Percentiles rank a stretch among this genome's conserved stretches.
Conservation (phyloP, 2,329 filamentous ascomycete genomes). For the Ploettnerulaceae sp. region DNA sequence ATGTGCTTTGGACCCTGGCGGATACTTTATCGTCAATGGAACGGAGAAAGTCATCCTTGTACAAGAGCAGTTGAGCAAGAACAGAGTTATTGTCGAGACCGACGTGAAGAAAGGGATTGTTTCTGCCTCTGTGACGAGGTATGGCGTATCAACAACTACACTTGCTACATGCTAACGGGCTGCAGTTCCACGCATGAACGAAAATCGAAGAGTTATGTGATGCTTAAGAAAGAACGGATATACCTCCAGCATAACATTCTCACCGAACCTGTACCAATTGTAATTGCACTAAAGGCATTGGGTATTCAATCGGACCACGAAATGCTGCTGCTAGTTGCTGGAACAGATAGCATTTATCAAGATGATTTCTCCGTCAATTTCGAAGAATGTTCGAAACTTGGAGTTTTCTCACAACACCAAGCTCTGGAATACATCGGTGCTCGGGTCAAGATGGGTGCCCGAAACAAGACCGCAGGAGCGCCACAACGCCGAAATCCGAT, state of each 20-base stretch:
- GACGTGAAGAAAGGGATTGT: slow-evolving; percentile 90
- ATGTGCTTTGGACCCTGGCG: slow-evolving; percentile 91
- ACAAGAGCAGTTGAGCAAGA: slow-evolving; percentile 98
- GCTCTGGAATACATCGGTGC: slow-evolving; percentile 88
- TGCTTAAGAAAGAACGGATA: slow-evolving; percentile 89
- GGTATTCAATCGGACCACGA: slow-evolving; percentile 93
- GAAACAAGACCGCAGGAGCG: slow-evolving; percentile 45
- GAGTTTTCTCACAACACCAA: slow-evolving; percentile 89
- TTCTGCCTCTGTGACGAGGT: slow-evolving; percentile 84
- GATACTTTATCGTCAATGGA: slow-evolving; percentile 96
- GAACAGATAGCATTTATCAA: slow-evolving; percentile 81
- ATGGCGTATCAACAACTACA: slow-evolving; percentile 12
- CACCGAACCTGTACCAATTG: slow-evolving; percentile 89
- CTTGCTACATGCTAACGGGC: slow-evolving; percentile 11
- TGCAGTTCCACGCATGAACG: slow-evolving; percentile 89
- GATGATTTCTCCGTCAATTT: slow-evolving; percentile 96
- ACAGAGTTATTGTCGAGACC: slow-evolving; percentile 94
- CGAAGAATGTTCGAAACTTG: slow-evolving; percentile 79
- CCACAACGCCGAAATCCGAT: slow-evolving; percentile 70
- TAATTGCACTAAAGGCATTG: slow-evolving; percentile 87
- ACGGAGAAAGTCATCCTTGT: slow-evolving; percentile 99
- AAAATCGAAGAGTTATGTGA: slow-evolving; percentile 96
- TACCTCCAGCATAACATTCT: slow-evolving; percentile 89
- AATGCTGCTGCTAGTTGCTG: slow-evolving; percentile 86
- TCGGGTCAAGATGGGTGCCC: slow-evolving; percentile 80